These are phyloP conservation scores for Sapria himalayana DNA, from an alignment of 345 rosid species.

Conservation along the genomic window DNA sequence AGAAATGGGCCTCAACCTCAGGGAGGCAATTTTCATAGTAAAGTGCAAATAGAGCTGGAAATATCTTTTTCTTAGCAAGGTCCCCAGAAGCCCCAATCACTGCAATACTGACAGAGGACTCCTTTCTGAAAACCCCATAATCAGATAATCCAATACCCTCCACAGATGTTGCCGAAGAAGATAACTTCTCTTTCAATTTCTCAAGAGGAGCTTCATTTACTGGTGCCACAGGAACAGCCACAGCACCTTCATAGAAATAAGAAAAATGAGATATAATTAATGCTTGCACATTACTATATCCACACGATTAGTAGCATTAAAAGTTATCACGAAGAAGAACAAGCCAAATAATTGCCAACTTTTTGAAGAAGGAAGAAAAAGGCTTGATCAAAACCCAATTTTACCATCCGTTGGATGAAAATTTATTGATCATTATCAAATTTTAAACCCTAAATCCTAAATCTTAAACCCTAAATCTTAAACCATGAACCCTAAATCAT, in stretches of 20 bases:
- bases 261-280: background rate
- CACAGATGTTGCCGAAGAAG: slow-evolving; percentile 20
- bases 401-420: no score
- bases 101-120: slow-evolving; percentile 69
- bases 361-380: no score
- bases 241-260: slow-evolving; percentile 25
- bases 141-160: slow-evolving; percentile 18
- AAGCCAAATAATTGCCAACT: background rate
- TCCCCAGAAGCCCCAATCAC: slow-evolving; percentile 99
- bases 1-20: slow-evolving; percentile 27
- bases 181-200: slow-evolving; percentile 24
- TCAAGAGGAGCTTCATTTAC: slow-evolving; percentile 20
- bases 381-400: no score
- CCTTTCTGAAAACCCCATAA: slow-evolving; percentile 23
- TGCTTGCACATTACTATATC: background rate
- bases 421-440: no score
- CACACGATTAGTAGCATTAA: background rate
- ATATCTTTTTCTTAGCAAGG: slow-evolving; percentile 98
- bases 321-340: background rate
- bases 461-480: no score
- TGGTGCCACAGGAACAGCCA: slow-evolving; percentile 23
- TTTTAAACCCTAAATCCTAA: no score
- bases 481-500: no score
- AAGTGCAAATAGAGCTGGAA: slow-evolving; percentile 95
- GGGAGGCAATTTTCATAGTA: slow-evolving; percentile 92